Evolutionary conservation across 164 flowering plant genomes (phyloP).

Genomic region (Dillenia turbinata): DNA sequence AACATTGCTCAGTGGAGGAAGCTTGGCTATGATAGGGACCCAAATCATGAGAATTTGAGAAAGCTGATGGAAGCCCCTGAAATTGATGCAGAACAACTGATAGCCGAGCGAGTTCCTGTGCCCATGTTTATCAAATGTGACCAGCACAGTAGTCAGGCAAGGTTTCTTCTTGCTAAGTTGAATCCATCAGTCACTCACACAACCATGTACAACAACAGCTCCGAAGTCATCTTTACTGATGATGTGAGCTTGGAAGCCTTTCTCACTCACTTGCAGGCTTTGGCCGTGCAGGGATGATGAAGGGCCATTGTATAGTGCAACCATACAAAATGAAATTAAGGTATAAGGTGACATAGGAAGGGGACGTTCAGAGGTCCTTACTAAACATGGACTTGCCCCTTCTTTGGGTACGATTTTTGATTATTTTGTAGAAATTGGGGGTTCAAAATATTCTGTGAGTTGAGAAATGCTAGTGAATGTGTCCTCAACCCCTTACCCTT

Average conservation of each 20-base stretch:
- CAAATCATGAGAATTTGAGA: conserved; percentile 68
- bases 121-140: conserved; percentile 79
- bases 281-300: conserved; percentile 77
- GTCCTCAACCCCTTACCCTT: too few species aligned
- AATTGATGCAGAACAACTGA: conserved; percentile 65
- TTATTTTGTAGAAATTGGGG: too few species aligned
- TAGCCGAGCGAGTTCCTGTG: conserved; percentile 70
- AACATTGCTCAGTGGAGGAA: conserved; percentile 86
- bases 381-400: too few species aligned
- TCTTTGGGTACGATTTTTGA: too few species aligned
- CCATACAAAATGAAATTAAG: too few species aligned
- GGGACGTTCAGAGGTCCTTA: too few species aligned
- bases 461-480: too few species aligned
- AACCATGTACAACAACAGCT: conserved; percentile 39
- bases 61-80: conserved; percentile 84
- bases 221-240: conserved; percentile 79
- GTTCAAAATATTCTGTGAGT: too few species aligned
- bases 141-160: conserved; percentile 88
- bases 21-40: conserved; percentile 69
- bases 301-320: background rate
- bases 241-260: conserved; percentile 86
- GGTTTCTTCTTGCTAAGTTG: conserved; percentile 89
- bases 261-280: conserved; percentile 69
- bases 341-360: too few species aligned
- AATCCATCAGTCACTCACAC: conserved; percentile 88